Percentiles rank a stretch among this genome's conserved stretches.
These are phyloP conservation scores for Aquilaria sinensis DNA, from an alignment of 345 rosid species.

Conservation along the genomic window DNA sequence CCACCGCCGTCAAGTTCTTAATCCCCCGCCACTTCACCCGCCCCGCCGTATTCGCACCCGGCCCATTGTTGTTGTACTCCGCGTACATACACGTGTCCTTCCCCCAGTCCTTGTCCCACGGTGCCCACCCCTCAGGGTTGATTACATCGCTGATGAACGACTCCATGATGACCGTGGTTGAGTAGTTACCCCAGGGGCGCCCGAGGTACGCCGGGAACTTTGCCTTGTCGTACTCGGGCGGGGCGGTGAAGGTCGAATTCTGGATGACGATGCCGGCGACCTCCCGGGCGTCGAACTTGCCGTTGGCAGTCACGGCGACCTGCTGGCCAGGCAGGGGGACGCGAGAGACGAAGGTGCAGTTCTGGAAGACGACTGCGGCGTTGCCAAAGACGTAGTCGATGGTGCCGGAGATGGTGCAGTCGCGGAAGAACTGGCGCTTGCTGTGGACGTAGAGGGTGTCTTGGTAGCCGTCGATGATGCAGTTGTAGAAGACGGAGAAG, in stretches of 20 bases:
- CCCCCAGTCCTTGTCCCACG: constrained; percentile 46
- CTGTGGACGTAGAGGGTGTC: constrained; percentile 67
- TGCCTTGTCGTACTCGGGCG: constrained; percentile 23
- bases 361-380: constrained; percentile 57
- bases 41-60: constrained; percentile 34
- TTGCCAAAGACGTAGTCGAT: constrained; percentile 79
- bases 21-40: constrained; percentile 71
- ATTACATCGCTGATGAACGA: constrained; percentile 50
- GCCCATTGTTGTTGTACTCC: constrained; percentile 58
- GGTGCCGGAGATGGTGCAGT: constrained; percentile 71
- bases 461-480: constrained; percentile 69
- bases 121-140: constrained; percentile 57
- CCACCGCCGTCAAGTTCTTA: constrained; percentile 29
- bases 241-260: constrained; percentile 53
- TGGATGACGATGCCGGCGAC: constrained; percentile 61
- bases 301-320: constrained; percentile 58
- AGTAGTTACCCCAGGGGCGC: constrained; percentile 57
- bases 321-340: constrained; percentile 53
- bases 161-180: constrained; percentile 61
- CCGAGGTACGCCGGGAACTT: constrained; percentile 49
- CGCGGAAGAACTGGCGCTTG: constrained; percentile 85
- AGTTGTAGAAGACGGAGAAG: constrained; percentile 54
- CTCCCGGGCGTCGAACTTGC: constrained; percentile 34
- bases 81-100: constrained; percentile 48
- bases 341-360: constrained; percentile 48